Percentiles rank a stretch among this genome's conserved stretches.
Conservation (phyloP, 139 green algal genomes). For the Chlorella sp. region DNA sequence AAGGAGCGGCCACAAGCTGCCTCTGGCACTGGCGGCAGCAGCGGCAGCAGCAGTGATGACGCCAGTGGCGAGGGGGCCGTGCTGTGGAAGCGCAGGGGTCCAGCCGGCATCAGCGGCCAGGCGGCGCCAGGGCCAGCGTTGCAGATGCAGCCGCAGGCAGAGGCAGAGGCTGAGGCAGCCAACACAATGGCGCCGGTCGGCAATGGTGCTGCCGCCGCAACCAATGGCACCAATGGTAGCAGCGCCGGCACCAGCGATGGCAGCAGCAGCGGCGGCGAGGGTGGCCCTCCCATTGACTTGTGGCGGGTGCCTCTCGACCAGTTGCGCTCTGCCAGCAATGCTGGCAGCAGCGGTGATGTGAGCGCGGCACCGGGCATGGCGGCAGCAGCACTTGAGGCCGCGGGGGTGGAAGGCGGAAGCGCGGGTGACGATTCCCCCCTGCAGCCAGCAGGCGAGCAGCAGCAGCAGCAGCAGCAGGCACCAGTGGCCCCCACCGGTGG, state of each 20-base stretch:
- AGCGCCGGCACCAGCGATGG: neutral
- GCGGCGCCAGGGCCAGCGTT: neutral
- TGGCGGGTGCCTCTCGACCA: slow-evolving; percentile 22
- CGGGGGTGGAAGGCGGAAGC: no score
- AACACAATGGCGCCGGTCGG: no score
- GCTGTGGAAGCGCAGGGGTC: slow-evolving; percentile 13
- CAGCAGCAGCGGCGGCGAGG: neutral
- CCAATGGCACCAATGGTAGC: no score
- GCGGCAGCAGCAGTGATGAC: neutral
- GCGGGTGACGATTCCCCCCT: no score
- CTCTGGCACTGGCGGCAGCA: neutral
- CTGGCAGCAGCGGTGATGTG: neutral
- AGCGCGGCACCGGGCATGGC: neutral
- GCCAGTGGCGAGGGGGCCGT: neutral
- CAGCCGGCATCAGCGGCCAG: neutral
- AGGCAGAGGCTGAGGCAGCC: neutral
- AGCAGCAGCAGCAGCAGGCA: neutral
- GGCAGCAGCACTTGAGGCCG: no score
- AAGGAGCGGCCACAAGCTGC: neutral
- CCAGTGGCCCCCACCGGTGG: no score
- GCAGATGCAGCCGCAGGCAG: neutral
- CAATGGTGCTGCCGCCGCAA: neutral
- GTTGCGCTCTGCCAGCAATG: neutral
- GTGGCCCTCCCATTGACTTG: neutral
- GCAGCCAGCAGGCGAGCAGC: neutral